Conservation (phyloP, 192 early-diverging fungal genomes). For the Gamsiella multidivaricata region DNA sequence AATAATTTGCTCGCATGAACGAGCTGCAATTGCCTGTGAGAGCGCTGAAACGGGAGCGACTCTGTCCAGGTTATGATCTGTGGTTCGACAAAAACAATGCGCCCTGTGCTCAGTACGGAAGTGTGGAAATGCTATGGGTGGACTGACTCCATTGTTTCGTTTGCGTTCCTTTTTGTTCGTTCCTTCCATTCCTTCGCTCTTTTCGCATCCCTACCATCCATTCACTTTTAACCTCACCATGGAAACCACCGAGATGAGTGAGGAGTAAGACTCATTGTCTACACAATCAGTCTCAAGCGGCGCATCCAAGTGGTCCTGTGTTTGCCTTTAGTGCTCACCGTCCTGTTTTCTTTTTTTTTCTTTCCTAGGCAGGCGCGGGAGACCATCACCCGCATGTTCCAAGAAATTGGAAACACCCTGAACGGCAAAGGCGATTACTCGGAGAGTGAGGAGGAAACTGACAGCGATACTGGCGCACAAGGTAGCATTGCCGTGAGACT, state of each 20-base stretch:
- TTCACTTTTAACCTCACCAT: slow-evolving; percentile 18
- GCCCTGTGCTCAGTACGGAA: too few species aligned
- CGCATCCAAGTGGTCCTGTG: background rate
- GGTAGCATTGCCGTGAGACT: background rate
- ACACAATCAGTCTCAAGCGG: background rate
- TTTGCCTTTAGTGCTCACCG: background rate
- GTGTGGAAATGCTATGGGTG: too few species aligned
- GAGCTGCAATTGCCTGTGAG: too few species aligned
- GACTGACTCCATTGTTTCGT: too few species aligned
- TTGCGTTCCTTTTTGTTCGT: background rate
- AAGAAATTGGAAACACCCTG: slow-evolving; percentile 32
- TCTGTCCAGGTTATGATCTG: too few species aligned
- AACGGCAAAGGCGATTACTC: slow-evolving; percentile 27
- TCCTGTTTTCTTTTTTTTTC: background rate
- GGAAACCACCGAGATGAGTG: slow-evolving; percentile 13
- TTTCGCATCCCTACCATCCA: background rate
- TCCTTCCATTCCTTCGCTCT: background rate
- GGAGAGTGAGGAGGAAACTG: slow-evolving; percentile 22
- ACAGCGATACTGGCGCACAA: slow-evolving; percentile 2
- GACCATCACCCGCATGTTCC: slow-evolving; percentile 29
- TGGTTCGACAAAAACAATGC: too few species aligned
- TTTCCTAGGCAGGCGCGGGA: slow-evolving; percentile 31
- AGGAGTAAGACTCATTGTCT: slow-evolving; percentile 15
- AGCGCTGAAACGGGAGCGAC: too few species aligned
- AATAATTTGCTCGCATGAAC: too few species aligned